Conservation (phyloP, 2,329 filamentous ascomycete species). For the Aspergillus candidus region DNA sequence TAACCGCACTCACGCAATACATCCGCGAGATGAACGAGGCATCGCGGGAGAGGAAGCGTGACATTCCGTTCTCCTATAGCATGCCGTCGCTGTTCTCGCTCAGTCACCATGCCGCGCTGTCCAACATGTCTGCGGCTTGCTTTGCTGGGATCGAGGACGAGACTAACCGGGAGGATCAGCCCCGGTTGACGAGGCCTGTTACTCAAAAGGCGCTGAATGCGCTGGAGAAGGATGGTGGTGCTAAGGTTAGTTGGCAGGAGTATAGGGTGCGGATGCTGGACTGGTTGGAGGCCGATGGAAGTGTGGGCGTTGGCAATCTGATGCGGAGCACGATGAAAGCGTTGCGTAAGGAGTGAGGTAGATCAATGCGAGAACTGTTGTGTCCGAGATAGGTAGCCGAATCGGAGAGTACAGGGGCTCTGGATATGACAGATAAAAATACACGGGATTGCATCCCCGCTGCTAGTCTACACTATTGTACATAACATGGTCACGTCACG, state of each 20-base stretch:
- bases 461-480: background rate
- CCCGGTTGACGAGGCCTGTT: slow-evolving; percentile 49
- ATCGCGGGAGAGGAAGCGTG: slow-evolving; percentile 24
- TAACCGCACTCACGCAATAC: slow-evolving; percentile 39
- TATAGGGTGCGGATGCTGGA: slow-evolving; percentile 68
- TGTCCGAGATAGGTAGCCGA: no score
- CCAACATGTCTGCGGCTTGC: slow-evolving; percentile 42
- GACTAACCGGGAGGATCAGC: slow-evolving; percentile 16
- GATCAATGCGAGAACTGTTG: background rate
- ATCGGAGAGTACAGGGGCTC: no score
- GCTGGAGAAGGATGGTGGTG: slow-evolving; percentile 60
- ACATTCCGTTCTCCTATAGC: slow-evolving; percentile 26
- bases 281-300: slow-evolving; percentile 58
- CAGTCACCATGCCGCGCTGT: slow-evolving; percentile 42
- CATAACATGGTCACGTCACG: background rate
- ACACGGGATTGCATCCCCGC: no score
- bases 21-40: slow-evolving; percentile 34
- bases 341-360: slow-evolving; percentile 47
- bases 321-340: slow-evolving; percentile 79
- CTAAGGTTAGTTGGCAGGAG: slow-evolving; percentile 63
- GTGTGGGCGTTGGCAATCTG: slow-evolving; percentile 61
- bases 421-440: no score
- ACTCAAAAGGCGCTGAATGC: slow-evolving; percentile 59
- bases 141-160: slow-evolving; percentile 47
- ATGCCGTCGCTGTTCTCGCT: slow-evolving; percentile 43